Evolutionary conservation across 257 asterid genomes (phyloP).

Genomic region (Ajuga chamaepitys): DNA sequence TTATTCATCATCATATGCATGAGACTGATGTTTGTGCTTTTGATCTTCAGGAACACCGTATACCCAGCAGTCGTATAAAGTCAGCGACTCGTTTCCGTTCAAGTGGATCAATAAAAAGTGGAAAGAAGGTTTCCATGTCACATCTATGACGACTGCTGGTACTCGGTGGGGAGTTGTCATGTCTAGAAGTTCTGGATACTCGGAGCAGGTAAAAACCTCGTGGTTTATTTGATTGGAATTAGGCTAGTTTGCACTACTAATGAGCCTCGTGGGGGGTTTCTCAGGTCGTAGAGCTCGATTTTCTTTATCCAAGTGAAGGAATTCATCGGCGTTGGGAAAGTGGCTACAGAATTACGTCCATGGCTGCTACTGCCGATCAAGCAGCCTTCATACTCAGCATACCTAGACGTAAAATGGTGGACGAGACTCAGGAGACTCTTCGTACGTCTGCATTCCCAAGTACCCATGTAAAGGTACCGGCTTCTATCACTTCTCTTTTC

Average conservation of each 20-base stretch:
- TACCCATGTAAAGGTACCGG: slow-evolving; percentile 63
- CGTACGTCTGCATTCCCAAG: slow-evolving; percentile 96
- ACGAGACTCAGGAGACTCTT: slow-evolving; percentile 95
- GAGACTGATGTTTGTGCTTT: neutral
- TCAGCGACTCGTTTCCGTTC: slow-evolving; percentile 94
- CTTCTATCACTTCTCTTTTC: too few relatives aligned
- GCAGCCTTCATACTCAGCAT: slow-evolving; percentile 83
- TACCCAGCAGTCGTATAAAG: slow-evolving; percentile 94
- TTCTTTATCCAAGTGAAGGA: slow-evolving; percentile 98
- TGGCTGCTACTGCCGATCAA: slow-evolving; percentile 94
- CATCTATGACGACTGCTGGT: slow-evolving; percentile 99
- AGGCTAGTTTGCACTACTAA: too few relatives aligned
- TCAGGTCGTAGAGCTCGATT: slow-evolving; percentile 87
- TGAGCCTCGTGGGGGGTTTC: neutral
- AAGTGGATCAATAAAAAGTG: slow-evolving; percentile 97
- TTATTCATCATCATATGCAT: neutral
- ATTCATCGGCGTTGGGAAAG: slow-evolving; percentile 91
- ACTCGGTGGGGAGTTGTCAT: slow-evolving; percentile 99
- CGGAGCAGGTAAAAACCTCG: slow-evolving; percentile 89
- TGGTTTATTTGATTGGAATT: too few relatives aligned
- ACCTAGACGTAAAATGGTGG: slow-evolving; percentile 82
- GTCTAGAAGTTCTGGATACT: slow-evolving; percentile 88
- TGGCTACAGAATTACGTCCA: slow-evolving; percentile 86
- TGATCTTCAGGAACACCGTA: slow-evolving; percentile 73
- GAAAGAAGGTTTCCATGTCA: slow-evolving; percentile 98